These are phyloP conservation scores for Leptographium radiaticola DNA, from an alignment of 2,329 filamentous ascomycete species.

Conservation along the genomic window DNA sequence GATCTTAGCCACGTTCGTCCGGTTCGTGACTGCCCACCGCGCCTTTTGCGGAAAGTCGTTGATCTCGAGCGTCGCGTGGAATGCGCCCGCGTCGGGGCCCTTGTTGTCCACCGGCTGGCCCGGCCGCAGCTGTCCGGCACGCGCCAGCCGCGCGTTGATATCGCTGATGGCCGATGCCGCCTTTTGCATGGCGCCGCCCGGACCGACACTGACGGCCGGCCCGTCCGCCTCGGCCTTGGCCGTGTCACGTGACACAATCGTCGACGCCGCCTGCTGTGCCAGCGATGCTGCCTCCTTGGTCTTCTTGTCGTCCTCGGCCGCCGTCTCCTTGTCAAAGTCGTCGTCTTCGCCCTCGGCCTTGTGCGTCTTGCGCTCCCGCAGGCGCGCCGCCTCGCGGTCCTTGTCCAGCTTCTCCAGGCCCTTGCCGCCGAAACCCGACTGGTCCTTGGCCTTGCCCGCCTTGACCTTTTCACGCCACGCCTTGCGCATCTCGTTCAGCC, in stretches of 20 bases:
- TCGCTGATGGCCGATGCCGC: slow-evolving; percentile 81
- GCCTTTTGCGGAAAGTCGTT: slow-evolving; percentile 99
- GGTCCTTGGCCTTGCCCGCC: slow-evolving; percentile 78
- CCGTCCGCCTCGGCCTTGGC: slow-evolving; percentile 24
- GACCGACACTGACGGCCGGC: neutral
- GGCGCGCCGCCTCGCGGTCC: slow-evolving; percentile 75
- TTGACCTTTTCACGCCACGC: slow-evolving; percentile 84
- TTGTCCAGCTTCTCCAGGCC: slow-evolving; percentile 85
- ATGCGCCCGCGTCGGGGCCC: slow-evolving; percentile 89
- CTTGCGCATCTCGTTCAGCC: slow-evolving; percentile 50
- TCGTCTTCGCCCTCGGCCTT: slow-evolving; percentile 79
- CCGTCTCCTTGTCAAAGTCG: slow-evolving; percentile 56
- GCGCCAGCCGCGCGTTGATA: slow-evolving; percentile 82
- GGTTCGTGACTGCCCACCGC: slow-evolving; percentile 94
- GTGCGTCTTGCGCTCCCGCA: slow-evolving; percentile 77
- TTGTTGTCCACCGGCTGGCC: slow-evolving; percentile 98
- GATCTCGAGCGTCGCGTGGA: slow-evolving; percentile 95
- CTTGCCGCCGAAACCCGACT: slow-evolving; percentile 86
- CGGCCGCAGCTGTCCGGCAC: slow-evolving; percentile 76
- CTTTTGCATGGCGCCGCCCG: slow-evolving; percentile 54
- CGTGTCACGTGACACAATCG: slow-evolving; percentile 39
- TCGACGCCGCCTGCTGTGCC: slow-evolving; percentile 49
- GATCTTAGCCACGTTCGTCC: slow-evolving; percentile 97
- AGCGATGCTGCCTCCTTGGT: slow-evolving; percentile 53
- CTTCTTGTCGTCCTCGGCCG: slow-evolving; percentile 51